These are phyloP conservation scores for Vitis hybrid DNA, from an alignment of 177 flowering plant species.

Conservation along the genomic window DNA sequence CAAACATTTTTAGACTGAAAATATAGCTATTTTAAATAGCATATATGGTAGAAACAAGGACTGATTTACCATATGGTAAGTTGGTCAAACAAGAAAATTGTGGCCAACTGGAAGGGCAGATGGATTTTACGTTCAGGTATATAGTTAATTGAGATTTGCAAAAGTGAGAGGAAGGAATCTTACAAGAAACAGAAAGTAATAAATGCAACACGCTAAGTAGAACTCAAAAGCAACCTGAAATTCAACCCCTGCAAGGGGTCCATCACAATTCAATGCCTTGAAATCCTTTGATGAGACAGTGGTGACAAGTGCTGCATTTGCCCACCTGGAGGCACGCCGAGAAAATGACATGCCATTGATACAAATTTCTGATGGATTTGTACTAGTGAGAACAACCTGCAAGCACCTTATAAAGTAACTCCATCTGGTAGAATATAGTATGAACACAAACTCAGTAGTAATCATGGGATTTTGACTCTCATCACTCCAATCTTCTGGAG, in stretches of 20 bases:
- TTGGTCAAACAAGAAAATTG: background rate
- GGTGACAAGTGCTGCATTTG: slow-evolving; percentile 95
- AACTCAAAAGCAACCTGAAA: slow-evolving; percentile 67
- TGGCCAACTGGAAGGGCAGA: background rate
- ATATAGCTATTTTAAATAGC: background rate
- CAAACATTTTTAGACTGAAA: background rate
- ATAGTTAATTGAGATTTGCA: too few relatives aligned
- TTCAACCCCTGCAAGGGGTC: slow-evolving; percentile 91
- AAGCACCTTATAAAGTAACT: slow-evolving; percentile 10
- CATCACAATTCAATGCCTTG: slow-evolving; percentile 48
- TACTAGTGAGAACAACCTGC: slow-evolving; percentile 98
- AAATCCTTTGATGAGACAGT: slow-evolving; percentile 84
- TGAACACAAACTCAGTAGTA: too few relatives aligned
- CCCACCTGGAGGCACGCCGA: slow-evolving; percentile 93
- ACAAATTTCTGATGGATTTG: slow-evolving; percentile 86
- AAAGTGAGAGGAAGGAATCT: background rate
- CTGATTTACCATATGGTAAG: background rate
- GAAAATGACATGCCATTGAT: slow-evolving; percentile 99
- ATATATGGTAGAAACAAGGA: background rate
- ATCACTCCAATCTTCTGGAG: too few relatives aligned
- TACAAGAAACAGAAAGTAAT: background rate
- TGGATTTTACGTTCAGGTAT: too few relatives aligned
- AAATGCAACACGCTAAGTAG: background rate
- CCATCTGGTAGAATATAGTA: background rate
- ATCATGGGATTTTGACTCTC: too few relatives aligned